Evolutionary conservation across 2,329 filamentous ascomycete genomes (phyloP).

Genomic region (Phoma sp.): DNA sequence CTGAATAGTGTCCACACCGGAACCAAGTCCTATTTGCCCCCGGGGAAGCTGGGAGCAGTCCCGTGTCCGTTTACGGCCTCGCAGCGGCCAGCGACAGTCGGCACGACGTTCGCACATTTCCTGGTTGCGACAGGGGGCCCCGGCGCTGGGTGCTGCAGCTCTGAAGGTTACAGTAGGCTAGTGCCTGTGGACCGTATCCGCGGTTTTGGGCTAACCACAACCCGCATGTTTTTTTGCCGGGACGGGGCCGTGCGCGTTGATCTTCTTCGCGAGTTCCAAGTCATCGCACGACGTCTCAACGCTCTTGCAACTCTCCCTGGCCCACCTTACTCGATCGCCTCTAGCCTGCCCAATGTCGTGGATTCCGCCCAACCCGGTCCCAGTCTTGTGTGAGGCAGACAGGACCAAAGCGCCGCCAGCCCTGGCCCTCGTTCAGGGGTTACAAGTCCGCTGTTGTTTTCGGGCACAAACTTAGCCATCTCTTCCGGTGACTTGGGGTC

Average conservation of each 20-base stretch:
- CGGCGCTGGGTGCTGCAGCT: constrained; percentile 14
- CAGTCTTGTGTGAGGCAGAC: constrained; percentile 29
- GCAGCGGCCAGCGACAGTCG: constrained; percentile 30
- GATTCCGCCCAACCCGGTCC: constrained; percentile 44
- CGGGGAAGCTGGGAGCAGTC: constrained; percentile 40
- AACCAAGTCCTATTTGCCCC: constrained; percentile 36
- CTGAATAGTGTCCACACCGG: constrained; percentile 26
- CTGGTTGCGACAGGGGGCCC: constrained; percentile 25
- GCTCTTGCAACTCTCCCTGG: constrained; percentile 42
- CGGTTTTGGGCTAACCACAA: constrained; percentile 34
- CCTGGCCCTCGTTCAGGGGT: constrained; percentile 48
- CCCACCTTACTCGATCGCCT: constrained; percentile 40
- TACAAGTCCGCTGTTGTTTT: constrained; percentile 29
- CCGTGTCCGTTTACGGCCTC: constrained; percentile 36
- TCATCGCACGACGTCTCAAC: constrained; percentile 43
- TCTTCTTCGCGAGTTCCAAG: constrained; percentile 44
- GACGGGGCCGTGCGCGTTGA: constrained; percentile 40
- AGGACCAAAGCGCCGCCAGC: constrained; percentile 40
- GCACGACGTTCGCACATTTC: constrained; percentile 38
- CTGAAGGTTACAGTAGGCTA: constrained; percentile 22
- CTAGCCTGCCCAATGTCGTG: constrained; percentile 45
- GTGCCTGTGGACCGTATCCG: constrained; percentile 34
- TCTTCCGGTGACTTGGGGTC: constrained; percentile 40
- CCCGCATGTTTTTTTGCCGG: constrained; percentile 34
- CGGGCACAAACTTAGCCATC: constrained; percentile 28